Percentiles rank a stretch among this genome's conserved stretches.
phyloP scores from a whole-genome alignment of 208 protist genomes.

The Porcisia deanei region DNA sequence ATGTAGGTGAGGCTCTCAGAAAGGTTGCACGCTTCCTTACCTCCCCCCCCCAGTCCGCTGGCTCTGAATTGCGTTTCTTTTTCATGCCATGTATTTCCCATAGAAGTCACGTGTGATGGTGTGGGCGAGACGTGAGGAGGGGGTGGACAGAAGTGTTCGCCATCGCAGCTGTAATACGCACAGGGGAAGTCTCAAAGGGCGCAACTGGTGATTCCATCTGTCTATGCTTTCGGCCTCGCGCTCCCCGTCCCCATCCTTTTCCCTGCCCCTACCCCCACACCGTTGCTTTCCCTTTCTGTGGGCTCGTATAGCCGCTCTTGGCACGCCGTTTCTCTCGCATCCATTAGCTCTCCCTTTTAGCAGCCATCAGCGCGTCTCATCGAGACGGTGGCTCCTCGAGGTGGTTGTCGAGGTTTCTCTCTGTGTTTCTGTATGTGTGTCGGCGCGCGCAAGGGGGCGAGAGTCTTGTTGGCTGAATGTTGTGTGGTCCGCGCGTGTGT shows the following conservation, averaged over 20 bases:
- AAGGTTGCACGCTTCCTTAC: not conserved
- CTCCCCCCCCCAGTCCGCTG: not conserved
- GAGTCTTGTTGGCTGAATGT: not conserved
- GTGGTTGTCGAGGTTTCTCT: not conserved
- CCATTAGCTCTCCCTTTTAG: no score
- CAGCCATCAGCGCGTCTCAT: not conserved
- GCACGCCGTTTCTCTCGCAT: no score
- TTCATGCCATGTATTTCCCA: not conserved
- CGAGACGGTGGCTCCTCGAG: not conserved
- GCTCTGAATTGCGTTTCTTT: no score
- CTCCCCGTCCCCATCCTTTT: not conserved
- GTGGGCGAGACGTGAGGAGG: not conserved
- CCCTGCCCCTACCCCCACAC: not conserved
- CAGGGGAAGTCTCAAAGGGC: not conserved
- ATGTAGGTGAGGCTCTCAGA: not conserved
- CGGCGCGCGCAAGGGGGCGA: not conserved
- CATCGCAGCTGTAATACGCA: not conserved
- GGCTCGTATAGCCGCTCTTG: no score
- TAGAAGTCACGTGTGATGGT: not conserved
- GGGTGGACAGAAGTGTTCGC: not conserved
- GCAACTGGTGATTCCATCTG: not conserved
- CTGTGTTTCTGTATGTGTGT: not conserved
- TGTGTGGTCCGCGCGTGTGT: not conserved
- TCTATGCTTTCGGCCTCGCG: no score
- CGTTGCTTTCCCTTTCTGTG: not conserved